Conservation (phyloP, 768 basidiomycete genomes). For the Leccinum disarticulatum region DNA sequence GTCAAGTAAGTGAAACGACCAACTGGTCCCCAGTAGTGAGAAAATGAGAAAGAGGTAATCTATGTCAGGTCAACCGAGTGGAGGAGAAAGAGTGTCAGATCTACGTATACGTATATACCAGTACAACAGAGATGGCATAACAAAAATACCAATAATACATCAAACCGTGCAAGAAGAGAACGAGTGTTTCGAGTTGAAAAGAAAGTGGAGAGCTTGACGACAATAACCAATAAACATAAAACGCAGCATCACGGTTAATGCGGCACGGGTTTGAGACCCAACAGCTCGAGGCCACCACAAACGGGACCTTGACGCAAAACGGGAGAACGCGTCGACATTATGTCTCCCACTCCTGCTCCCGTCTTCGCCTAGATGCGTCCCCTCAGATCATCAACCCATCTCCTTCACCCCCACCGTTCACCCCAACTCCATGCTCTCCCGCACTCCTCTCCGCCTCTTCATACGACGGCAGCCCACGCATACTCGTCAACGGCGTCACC, state of each 20-base stretch:
- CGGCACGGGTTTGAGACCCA: not conserved
- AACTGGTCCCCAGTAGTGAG: not conserved
- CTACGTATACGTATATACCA: not conserved
- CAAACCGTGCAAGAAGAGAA: not conserved
- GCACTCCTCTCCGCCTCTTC: slow-evolving; percentile 54
- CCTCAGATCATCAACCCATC: slow-evolving; percentile 16
- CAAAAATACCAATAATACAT: not conserved
- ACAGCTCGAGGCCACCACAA: not conserved
- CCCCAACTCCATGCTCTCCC: not conserved
- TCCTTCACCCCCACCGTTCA: not conserved
- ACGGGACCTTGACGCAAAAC: not conserved
- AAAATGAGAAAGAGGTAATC: not conserved
- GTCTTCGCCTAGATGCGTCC: not conserved
- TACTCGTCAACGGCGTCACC: slow-evolving; percentile 77
- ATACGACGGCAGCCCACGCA: slow-evolving; percentile 82
- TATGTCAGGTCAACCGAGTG: too few relatives aligned
- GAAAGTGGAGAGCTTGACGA: not conserved
- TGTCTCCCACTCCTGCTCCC: not conserved
- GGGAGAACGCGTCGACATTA: not conserved
- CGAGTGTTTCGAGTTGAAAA: not conserved
- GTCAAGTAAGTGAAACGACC: not conserved
- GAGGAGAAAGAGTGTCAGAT: not conserved
- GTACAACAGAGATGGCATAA: not conserved
- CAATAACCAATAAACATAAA: not conserved
- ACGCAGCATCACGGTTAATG: not conserved